Conservation (phyloP, 1,284 basidiomycete genomes). For the Amylostereum areolatum region DNA sequence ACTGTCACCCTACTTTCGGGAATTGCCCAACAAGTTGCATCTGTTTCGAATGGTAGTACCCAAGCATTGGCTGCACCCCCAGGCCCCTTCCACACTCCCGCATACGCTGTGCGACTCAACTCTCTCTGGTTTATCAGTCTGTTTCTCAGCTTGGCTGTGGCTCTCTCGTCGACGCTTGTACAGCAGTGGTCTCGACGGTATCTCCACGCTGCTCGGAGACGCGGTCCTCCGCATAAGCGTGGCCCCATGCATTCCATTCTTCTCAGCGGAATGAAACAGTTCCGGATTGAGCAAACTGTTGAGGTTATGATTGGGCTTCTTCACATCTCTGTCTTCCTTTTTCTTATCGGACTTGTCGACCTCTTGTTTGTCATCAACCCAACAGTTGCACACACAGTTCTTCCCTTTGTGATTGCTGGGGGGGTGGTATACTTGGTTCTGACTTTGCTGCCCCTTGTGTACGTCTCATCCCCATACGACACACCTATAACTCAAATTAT, state of each 20-base stretch:
- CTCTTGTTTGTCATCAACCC: constrained; percentile 30
- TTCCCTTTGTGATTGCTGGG: constrained; percentile 24
- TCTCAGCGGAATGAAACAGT: constrained; percentile 28
- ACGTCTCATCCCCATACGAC: constrained; percentile 30
- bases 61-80: not conserved
- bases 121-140: not conserved
- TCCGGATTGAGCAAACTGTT: constrained; percentile 30
- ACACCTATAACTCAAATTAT: constrained; percentile 28
- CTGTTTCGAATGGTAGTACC: constrained; percentile 1
- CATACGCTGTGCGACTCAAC: not conserved
- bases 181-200: constrained; percentile 7
- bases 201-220: constrained; percentile 24
- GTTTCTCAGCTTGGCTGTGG: not conserved
- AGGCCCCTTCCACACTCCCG: not conserved
- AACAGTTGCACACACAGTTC: constrained; percentile 25
- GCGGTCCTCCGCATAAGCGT: constrained; percentile 30
- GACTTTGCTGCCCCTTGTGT: constrained; percentile 29
- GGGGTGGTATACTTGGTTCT: constrained; percentile 26
- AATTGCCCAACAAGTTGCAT: constrained; percentile 26
- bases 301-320: constrained; percentile 33
- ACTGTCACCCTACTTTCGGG: too few relatives aligned
- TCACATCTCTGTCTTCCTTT: constrained; percentile 34
- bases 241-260: constrained; percentile 32
- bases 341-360: constrained; percentile 33
- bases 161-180: not conserved